Evolutionary conservation across 352 stramenopile genomes (phyloP).

Genomic region (Phytophthora lateralis): DNA sequence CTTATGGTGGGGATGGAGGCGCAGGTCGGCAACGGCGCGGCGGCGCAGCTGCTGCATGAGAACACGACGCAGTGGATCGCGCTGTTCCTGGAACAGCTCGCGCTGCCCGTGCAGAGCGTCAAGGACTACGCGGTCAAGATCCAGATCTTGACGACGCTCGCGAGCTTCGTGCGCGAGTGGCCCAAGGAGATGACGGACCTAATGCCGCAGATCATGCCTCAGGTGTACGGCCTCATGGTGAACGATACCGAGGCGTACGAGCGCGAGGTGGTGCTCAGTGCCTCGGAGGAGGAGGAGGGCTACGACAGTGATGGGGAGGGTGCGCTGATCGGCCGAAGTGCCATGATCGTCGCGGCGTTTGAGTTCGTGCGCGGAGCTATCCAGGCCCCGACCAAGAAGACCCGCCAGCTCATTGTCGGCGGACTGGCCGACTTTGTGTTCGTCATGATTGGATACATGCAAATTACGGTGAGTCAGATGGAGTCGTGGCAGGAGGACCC

Average conservation of each 20-base stretch:
- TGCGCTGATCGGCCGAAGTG: constrained; percentile 61
- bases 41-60: constrained; percentile 62
- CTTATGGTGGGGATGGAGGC: constrained; percentile 87
- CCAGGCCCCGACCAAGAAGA: constrained; percentile 85
- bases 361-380: constrained; percentile 78
- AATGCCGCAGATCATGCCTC: constrained; percentile 74
- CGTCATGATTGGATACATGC: constrained; percentile 86
- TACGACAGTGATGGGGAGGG: constrained; percentile 85
- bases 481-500: constrained; percentile 79
- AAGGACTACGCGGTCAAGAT: constrained; percentile 81
- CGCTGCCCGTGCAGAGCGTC: constrained; percentile 41
- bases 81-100: constrained; percentile 65
- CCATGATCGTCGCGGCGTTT: constrained; percentile 72
- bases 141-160: constrained; percentile 72
- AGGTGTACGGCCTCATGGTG: constrained; percentile 64
- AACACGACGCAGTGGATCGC: constrained; percentile 78
- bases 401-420: constrained; percentile 54
- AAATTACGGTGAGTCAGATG: constrained; percentile 79
- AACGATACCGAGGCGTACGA: constrained; percentile 56
- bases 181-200: constrained; percentile 80
- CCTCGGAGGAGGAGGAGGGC: constrained; percentile 56
- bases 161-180: constrained; percentile 85
- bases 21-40: constrained; percentile 68
- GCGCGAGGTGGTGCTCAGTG: constrained; percentile 57
- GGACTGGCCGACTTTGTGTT: constrained; percentile 75